phyloP scores from a whole-genome alignment of 106 monocot genomes.

The Posidonia australis region DNA sequence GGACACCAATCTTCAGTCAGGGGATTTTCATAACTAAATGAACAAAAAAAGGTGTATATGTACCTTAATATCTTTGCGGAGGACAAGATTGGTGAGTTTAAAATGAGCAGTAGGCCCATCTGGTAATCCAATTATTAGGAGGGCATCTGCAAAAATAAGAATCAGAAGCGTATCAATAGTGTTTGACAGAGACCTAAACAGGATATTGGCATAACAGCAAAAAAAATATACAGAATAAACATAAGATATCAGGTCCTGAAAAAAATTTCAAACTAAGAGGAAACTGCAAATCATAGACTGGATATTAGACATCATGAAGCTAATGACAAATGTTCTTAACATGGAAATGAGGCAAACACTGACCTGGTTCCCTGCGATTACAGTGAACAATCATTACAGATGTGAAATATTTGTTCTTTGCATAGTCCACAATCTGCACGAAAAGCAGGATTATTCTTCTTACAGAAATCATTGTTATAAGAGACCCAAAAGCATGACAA shows the following conservation, averaged over 20 bases:
- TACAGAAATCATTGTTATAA: neutral
- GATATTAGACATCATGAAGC: neutral
- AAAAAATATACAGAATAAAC: too few species aligned
- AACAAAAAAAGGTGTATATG: neutral
- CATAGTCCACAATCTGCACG: conserved; percentile 80
- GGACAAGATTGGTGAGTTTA: conserved; percentile 78
- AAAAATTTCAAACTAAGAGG: neutral
- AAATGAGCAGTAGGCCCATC: conserved; percentile 94
- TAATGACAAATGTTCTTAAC: neutral
- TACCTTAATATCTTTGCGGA: conserved; percentile 69
- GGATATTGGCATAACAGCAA: too few species aligned
- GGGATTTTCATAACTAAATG: too few species aligned
- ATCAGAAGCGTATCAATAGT: too few species aligned
- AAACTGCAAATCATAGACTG: neutral
- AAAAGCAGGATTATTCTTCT: neutral
- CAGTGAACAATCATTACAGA: conserved; percentile 74
- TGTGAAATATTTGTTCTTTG: conserved; percentile 79
- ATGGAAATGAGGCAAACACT: neutral
- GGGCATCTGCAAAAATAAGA: conserved; percentile 37
- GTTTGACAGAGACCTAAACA: too few species aligned
- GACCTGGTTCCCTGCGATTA: conserved; percentile 85
- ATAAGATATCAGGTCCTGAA: too few species aligned
- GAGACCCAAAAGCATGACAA: neutral
- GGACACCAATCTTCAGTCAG: too few species aligned
- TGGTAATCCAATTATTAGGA: conserved; percentile 57